Percentiles rank a stretch among this genome's conserved stretches.
phyloP scores from a whole-genome alignment of 2,329 filamentous ascomycete genomes.

The Elsinoe arachidis region DNA sequence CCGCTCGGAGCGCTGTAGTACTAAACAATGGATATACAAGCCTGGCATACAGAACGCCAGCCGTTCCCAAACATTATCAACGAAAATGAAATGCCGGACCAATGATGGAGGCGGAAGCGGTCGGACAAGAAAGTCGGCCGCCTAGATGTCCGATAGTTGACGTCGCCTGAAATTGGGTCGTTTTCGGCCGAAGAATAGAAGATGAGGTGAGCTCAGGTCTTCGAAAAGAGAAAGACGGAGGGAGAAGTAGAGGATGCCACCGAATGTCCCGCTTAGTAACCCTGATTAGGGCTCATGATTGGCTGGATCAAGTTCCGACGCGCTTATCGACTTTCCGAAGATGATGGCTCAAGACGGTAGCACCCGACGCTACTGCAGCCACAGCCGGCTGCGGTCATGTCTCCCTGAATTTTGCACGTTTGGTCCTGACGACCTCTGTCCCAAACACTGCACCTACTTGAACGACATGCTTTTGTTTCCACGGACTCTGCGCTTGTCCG shows the following conservation, averaged over 20 bases:
- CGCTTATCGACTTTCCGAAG: not conserved
- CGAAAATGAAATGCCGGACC: not conserved
- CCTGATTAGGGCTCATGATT: not conserved
- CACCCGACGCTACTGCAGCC: not conserved
- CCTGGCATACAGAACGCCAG: not conserved
- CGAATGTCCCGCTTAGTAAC: not conserved
- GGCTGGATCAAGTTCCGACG: not conserved
- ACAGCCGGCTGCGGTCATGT: too few relatives aligned
- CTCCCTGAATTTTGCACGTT: not conserved
- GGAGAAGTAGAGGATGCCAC: not conserved
- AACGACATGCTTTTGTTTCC: not conserved
- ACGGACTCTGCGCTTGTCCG: not conserved
- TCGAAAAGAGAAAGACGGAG: not conserved
- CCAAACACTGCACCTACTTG: not conserved
- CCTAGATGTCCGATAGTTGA: not conserved
- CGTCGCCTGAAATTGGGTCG: not conserved
- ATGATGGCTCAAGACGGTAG: not conserved
- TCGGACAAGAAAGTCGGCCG: not conserved
- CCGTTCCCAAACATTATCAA: not conserved
- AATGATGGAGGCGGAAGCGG: not conserved
- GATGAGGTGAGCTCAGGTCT: not conserved
- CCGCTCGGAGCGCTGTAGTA: not conserved
- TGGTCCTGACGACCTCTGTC: not conserved
- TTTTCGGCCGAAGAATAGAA: not conserved
- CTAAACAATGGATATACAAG: not conserved